Base-by-base conservation (phyloP, 2,329 filamentous ascomycete genomes). In the Mollisia scopiformis region DNA sequence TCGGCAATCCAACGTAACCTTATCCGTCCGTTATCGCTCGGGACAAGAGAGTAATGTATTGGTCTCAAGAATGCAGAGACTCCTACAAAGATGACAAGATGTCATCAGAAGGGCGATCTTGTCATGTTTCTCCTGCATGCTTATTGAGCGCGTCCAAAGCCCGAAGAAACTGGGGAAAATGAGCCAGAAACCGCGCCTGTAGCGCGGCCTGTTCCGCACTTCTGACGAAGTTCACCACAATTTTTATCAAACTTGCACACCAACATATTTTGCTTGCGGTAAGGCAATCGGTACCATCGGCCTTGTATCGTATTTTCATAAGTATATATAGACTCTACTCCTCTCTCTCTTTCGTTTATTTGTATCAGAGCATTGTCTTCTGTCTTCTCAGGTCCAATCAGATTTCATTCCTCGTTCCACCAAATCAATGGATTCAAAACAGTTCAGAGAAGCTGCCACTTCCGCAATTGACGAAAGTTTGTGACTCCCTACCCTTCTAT, bases 391-490 rank as follows among this genome's bases (percentile, higher is more conserved):
- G 6, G 2, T 13, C 2, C 19, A 7, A 41, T 11, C 37, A 6
- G 23, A 47, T 28, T 25, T 47, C 23, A 21, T 27, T 13, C 3
- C 5, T 43, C 6, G 39, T n/a, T 43, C 11, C 19, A 30, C 25
- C 55, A 62, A 62, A 27, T 27, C 7, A n/a, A 96, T 97, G 93
- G 87, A 96, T 72, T 87, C 88, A 28, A 80, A 88, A 58, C 85
- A 94, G 70, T 97, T 96, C 76, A 84, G 87, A 66, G 79, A 86
- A 62, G 91, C 92, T 65, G 93, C 92, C 47, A 85, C 91, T 66
- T 84, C 88, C 59, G 89, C 89, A 62, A 87, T 96, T 72, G 90
- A 96, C 67, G 90, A 96, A 61, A 96, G 92, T 93, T 77, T 73
- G 87, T 79, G 2, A 35, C 21, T 21, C 55, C 21, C 1, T 43